Conservation (phyloP, 805 yeast genomes). For the Metschnikowia gelsemii region DNA sequence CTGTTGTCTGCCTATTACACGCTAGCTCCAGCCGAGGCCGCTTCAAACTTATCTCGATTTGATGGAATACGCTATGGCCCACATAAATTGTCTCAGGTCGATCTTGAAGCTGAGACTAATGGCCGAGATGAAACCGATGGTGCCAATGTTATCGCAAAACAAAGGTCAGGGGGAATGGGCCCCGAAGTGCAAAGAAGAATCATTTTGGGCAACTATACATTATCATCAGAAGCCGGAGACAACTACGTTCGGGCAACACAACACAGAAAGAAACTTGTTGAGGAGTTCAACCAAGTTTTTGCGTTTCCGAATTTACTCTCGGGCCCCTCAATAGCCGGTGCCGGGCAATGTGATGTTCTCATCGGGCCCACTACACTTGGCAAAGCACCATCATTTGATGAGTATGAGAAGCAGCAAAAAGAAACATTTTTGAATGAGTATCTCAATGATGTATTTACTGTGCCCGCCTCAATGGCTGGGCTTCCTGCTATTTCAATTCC, state of each 20-base stretch:
- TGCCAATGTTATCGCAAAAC: constrained; percentile 31
- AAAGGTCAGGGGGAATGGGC: constrained; percentile 72
- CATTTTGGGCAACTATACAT: constrained; percentile 79
- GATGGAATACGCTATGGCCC: constrained; percentile 89
- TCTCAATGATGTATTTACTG: constrained; percentile 79
- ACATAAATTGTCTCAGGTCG: not conserved
- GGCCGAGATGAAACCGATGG: constrained; percentile 22
- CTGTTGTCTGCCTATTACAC: constrained; percentile 84
- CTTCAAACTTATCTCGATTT: constrained; percentile 83
- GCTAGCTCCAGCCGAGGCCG: constrained; percentile 88
- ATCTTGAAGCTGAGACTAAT: constrained; percentile 23
- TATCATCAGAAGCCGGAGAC: constrained; percentile 72
- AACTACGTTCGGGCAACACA: constrained; percentile 76
- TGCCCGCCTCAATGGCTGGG: constrained; percentile 91
- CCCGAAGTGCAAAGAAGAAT: constrained; percentile 81
- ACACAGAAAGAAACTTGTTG: constrained; percentile 57
- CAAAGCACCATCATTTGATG: constrained; percentile 52
- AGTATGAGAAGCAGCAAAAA: constrained; percentile 30
- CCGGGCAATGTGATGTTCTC: constrained; percentile 58
- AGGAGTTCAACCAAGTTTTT: constrained; percentile 68
- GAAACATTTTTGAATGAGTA: constrained; percentile 59
- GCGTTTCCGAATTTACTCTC: constrained; percentile 42
- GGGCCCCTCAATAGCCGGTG: constrained; percentile 17
- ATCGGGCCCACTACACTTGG: constrained; percentile 70
- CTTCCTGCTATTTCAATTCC: constrained; percentile 85